These are phyloP conservation scores for Fusarium circinatum DNA, from an alignment of 2,329 filamentous ascomycete species.

Conservation along the genomic window DNA sequence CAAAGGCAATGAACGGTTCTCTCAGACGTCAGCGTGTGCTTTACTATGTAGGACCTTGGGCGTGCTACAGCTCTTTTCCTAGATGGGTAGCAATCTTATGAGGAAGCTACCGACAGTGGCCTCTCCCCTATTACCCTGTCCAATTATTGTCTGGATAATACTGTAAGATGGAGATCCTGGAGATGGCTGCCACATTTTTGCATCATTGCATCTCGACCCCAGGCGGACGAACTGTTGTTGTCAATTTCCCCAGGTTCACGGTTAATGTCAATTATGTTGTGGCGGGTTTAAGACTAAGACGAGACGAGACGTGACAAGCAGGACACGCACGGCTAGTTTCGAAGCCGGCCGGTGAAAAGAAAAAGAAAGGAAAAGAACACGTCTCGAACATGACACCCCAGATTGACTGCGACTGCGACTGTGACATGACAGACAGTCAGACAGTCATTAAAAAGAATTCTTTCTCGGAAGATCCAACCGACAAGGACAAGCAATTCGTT, in stretches of 20 bases:
- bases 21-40: conserved; percentile 6
- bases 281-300: neutral
- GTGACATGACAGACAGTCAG: conserved; percentile 10
- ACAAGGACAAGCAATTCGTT: conserved; percentile 22
- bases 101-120: conserved; percentile 5
- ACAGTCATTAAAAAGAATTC: conserved; percentile 11
- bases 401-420: conserved; percentile 11
- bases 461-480: conserved; percentile 35
- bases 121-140: neutral
- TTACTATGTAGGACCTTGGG: neutral
- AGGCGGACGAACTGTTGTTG: neutral
- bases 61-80: conserved; percentile 31
- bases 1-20: conserved; percentile 12
- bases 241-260: conserved; percentile 12
- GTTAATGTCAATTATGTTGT: conserved; percentile 3
- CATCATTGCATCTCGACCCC: neutral
- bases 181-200: conserved; percentile 30
- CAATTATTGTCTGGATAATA: conserved; percentile 13
- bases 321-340: conserved; percentile 6
- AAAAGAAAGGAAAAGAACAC: conserved; percentile 23
- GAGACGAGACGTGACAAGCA: neutral
- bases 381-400: conserved; percentile 24
- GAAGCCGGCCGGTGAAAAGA: neutral
- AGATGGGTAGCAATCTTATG: conserved; percentile 23
- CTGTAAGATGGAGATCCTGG: conserved; percentile 24